These are phyloP conservation scores for Juncus inflexus DNA, from an alignment of 176 grass and related monocot species.

Conservation along the genomic window DNA sequence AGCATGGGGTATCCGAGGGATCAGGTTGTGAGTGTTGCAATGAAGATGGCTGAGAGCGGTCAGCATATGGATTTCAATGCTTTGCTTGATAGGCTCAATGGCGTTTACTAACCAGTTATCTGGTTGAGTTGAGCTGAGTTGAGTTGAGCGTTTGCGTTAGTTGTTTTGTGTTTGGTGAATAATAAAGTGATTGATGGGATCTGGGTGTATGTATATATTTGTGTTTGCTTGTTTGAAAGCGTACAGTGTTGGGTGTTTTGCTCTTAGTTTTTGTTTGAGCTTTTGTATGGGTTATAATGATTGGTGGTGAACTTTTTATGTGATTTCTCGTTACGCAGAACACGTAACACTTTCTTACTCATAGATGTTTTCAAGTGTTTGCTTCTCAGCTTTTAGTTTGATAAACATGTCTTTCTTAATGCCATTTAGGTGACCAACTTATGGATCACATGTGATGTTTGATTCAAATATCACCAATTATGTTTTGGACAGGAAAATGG, in stretches of 20 bases:
- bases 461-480: too few relatives aligned
- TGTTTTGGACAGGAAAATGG: too few relatives aligned
- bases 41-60: conserved; percentile 44
- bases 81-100: conserved; percentile 59
- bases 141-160: background rate
- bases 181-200: conserved; percentile 19
- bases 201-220: conserved; percentile 19
- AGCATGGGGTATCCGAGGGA: conserved; percentile 74
- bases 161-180: conserved; percentile 17
- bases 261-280: conserved; percentile 28
- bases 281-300: conserved; percentile 13
- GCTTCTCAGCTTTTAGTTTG: too few relatives aligned
- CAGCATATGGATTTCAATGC: conserved; percentile 65
- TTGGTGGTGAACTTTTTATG: conserved; percentile 4
- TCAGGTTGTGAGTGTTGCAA: conserved; percentile 37
- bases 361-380: background rate
- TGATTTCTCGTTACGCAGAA: conserved; percentile 15
- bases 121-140: background rate
- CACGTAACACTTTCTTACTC: conserved; percentile 1
- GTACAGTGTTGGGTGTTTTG: background rate
- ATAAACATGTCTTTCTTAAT: too few relatives aligned
- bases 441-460: too few relatives aligned
- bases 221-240: background rate
- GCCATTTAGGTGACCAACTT: too few relatives aligned
- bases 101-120: conserved; percentile 33